Evolutionary conservation across 768 basidiomycete genomes (phyloP), one percentile per base, ranked within the genome.

Genomic region (Trametes meyenii): DNA sequence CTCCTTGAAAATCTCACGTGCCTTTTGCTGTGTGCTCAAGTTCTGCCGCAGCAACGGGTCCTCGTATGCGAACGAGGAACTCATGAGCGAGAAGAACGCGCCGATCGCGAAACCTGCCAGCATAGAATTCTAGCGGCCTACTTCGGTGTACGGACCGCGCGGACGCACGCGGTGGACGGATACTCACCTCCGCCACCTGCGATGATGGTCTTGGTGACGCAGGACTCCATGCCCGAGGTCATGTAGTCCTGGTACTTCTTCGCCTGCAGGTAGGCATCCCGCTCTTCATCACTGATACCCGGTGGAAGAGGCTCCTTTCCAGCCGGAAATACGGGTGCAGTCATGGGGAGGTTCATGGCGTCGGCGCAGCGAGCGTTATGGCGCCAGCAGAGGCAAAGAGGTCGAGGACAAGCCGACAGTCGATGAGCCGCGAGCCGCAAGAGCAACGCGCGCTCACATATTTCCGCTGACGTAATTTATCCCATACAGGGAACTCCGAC

Each of bases 1-100:
- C 61, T 98, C 96, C 71, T 86, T 92, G 74, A 97, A 90, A 38
- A 96, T 85, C 66, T 88, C 86, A 46, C 84, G 80, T 1, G 94
- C 90, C 69, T 96, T 96, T 72, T 95, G 90, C 23, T 81, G 79
- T 46, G 84, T 84, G 61, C 76, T 85, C 76, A 87, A 69, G 13
- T 78, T 82, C 50, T 85, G 78, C 35, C 91, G 86, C 38, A 92
- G 81, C 46, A 93, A 77, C 12, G 96, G 95, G 73, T 98, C 96
- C 73, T 98, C 96, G 72, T 97, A 96, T 36, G 90, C 89, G 72
- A 98, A 96, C 29, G 94, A 93, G 19, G 94, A 81, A 36, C 92
- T 93, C 96, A 98, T 98, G 61, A 98, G 82, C 1, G 94, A 94
- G 78, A 98, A 93, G 81, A 98, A 95, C 35, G 89, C 95, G 61